Evolutionary conservation across 305 asterid species (phyloP).

Genomic region (Solanum chacoense): DNA sequence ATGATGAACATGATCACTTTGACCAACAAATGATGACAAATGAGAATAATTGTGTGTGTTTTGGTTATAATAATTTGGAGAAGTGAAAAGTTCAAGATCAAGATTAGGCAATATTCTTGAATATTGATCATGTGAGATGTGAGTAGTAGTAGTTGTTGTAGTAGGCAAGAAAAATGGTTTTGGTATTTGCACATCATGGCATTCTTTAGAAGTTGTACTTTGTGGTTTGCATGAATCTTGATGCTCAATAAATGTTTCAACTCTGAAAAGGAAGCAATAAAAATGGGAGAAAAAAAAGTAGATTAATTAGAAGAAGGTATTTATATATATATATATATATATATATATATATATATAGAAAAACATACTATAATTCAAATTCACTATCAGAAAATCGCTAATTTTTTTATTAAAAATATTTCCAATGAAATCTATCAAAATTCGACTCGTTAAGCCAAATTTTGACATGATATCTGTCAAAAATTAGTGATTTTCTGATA

Average conservation of each 20-base stretch:
- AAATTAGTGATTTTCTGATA: not conserved
- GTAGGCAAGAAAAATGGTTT: not conserved
- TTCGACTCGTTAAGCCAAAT: not conserved
- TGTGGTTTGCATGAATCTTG: constrained; percentile 33
- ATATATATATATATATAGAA: not conserved
- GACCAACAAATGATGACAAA: not conserved
- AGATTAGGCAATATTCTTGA: constrained; percentile 14
- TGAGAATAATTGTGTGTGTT: not conserved
- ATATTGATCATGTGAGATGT: not conserved
- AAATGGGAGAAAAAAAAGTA: not conserved
- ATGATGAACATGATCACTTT: not conserved
- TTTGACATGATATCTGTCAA: not conserved
- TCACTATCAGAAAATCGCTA: not conserved
- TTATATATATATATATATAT: not conserved
- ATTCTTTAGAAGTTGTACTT: not conserved
- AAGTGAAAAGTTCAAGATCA: constrained; percentile 27
- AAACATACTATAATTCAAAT: not conserved
- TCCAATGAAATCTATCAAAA: too few relatives aligned
- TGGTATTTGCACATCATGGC: not conserved
- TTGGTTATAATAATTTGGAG: not conserved
- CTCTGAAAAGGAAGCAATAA: constrained; percentile 12
- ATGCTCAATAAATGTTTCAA: constrained; percentile 33
- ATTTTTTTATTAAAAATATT: not conserved
- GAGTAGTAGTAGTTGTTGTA: not conserved
- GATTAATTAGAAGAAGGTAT: not conserved